Evolutionary conservation across 192 early-diverging fungal species (phyloP), one percentile per base, ranked within the genome.

Genomic region (Mortierella alpina): DNA sequence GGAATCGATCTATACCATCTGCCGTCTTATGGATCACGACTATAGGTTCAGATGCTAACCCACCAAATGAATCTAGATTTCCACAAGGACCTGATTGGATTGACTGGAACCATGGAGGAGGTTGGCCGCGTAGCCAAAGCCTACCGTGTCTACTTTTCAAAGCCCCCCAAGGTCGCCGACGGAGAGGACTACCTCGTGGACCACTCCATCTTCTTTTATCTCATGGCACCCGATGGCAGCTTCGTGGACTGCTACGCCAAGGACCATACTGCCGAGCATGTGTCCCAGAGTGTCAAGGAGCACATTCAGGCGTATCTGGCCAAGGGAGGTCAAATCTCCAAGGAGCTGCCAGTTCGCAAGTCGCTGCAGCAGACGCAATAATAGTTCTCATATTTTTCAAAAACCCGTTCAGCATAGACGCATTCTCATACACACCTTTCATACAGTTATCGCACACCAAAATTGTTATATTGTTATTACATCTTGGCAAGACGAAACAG

Each of bases 171-270:
- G 63, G 88, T 91, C 14, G 75, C 80, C 14, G 90, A 92, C 14
- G 94, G 93, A 44, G 90, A 94, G 60, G 97, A 99, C 73, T 99
- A 99, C 75, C 82, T 99, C 47, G 98, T 99, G 13, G 98, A 99
- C 69, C 98, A 99, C 76, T 96, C 95, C 48, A 99, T 99, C 77
- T 99, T 98, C 84, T 97, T 98, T 70, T 99, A 98, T 80, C 84
- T 99, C 52, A 95, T 99, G 89, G 92, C 93, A 59, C 96, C 94
- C 9, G 90, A 96, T 56, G 97, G 97, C 49, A 72, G 89, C 61
- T 99, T 97, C 82, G 85, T 96, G 22, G 95, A 95, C 18, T 94
- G 94, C 46, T 99, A 95, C 83, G 95, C 96, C 39, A 94, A 92
- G 77, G 94, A 95, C 52, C 86, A 92, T 48, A 88, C 88, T 12